These are phyloP conservation scores for Thalassiosira livingstoniorum DNA, from an alignment of 352 stramenopile genomes.

Conservation along the genomic window DNA sequence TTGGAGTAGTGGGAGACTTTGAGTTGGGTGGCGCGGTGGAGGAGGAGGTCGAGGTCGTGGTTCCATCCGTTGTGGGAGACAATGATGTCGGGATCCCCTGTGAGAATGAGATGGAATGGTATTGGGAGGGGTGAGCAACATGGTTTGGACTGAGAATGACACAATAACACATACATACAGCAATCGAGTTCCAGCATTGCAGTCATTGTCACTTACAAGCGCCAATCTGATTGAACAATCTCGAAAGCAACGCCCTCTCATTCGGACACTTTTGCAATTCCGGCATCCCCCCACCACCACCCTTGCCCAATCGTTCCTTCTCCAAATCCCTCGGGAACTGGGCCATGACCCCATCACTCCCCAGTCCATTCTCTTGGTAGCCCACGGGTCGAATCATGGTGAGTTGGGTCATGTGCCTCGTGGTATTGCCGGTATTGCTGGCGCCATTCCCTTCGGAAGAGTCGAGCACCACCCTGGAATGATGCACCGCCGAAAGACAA, in stretches of 20 bases:
- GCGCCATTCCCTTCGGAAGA: too few relatives aligned
- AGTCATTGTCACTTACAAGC: too few relatives aligned
- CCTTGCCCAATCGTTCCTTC: constrained; percentile 64
- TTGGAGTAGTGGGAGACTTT: constrained; percentile 89
- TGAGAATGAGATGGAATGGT: constrained; percentile 91
- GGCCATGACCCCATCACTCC: constrained; percentile 53
- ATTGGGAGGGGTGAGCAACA: too few relatives aligned
- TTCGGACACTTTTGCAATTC: constrained; percentile 83
- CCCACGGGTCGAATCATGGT: constrained; percentile 52
- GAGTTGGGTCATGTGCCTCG: constrained; percentile 69
- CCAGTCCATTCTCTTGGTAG: constrained; percentile 30
- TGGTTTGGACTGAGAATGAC: too few relatives aligned
- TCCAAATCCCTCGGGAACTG: constrained; percentile 89
- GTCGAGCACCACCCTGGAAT: constrained; percentile 84
- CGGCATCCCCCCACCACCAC: constrained; percentile 71
- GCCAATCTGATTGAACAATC: constrained; percentile 91
- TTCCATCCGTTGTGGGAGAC: constrained; percentile 98
- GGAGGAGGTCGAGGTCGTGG: constrained; percentile 97
- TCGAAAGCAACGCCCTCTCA: constrained; percentile 88
- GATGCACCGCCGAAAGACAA: constrained; percentile 84
- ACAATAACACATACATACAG: too few relatives aligned
- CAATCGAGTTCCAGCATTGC: too few relatives aligned
- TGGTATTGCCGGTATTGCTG: constrained; percentile 65
- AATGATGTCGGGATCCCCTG: constrained; percentile 98
- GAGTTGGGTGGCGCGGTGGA: constrained; percentile 93